phyloP scores from a whole-genome alignment of 768 basidiomycete species.

The Rhodotorula diobovata region DNA sequence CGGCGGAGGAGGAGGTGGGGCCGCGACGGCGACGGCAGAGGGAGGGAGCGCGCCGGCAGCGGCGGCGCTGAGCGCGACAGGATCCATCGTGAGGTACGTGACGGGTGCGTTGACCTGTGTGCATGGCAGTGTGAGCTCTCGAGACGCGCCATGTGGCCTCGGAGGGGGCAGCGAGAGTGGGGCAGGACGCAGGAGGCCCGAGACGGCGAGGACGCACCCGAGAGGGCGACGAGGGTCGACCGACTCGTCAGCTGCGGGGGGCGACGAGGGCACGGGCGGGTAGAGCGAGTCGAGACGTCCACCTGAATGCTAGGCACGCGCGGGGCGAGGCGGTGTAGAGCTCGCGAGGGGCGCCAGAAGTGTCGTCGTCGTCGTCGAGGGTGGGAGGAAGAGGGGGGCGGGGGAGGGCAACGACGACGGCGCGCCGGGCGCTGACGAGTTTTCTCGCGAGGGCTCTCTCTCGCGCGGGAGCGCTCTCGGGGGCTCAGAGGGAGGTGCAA shows the following conservation, averaged over 20 bases:
- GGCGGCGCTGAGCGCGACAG: neutral
- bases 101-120: neutral
- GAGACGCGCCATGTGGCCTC: neutral
- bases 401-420: neutral
- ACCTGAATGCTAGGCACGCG: neutral
- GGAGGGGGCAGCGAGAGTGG: neutral
- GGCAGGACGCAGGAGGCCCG: too few relatives aligned
- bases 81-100: neutral
- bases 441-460: neutral
- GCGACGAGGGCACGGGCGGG: neutral
- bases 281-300: neutral
- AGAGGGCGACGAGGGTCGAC: neutral
- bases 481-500: neutral
- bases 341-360: constrained; percentile 3
- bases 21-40: neutral
- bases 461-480: too few relatives aligned
- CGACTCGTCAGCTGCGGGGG: neutral
- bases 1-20: neutral
- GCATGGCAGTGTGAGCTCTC: neutral
- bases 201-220: constrained; percentile 13
- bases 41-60: neutral
- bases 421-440: neutral
- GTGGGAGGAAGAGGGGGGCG: neutral
- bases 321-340: neutral
- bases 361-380: constrained; percentile 15